Base-by-base conservation (phyloP, 257 asterid species). In the Solanum rostratum region DNA sequence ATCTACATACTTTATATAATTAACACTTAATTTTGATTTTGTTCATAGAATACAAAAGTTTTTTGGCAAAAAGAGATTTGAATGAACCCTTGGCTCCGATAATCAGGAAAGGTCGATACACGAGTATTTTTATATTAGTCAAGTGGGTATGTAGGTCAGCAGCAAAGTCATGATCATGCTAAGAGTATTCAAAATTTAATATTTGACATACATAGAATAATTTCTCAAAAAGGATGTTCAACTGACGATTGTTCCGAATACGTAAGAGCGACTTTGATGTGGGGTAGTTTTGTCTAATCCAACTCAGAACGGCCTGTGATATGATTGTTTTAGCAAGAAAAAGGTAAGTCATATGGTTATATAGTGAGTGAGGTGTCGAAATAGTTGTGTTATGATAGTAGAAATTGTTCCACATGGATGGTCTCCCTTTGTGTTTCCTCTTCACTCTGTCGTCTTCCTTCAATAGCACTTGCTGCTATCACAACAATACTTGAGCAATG, bases 331-430 rank as follows among this genome's bases (percentile, higher is more conserved):
- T 78, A 74, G 81, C 9, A 3, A 79, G 69, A 12, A 79, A 33
- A 84, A 52, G 60, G 43, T 80, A 84, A 81, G 83, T 11, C 68
- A 53, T 52, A 86, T 79, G 81, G 43, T 74, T 24, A 24, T 46
- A 46, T 46, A 22, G 39, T 74, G 60, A 14, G 57, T 22, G 81
- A 73, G 81, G 60, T 43, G 43, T 74, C 81, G 60, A 60, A 83
- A 22, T 71, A 79, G 57, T 54, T 82, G 60, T 41, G 79, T 63
- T 82, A 91, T 87, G 85, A 88, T 85, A 86, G 84, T 54, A 65
- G 76, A 45, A 46, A 82, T 41, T 27, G 43, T 62, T 85, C 60
- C 91, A 91, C 95, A 91, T 93, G 95, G 88, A 86, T 63, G 87
- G 88, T 88, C 87, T 78, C 87, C 88, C 83, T 33, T 54, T 52